phyloP scores from a whole-genome alignment of 805 yeast species.

The Metschnikowia cubensis region DNA sequence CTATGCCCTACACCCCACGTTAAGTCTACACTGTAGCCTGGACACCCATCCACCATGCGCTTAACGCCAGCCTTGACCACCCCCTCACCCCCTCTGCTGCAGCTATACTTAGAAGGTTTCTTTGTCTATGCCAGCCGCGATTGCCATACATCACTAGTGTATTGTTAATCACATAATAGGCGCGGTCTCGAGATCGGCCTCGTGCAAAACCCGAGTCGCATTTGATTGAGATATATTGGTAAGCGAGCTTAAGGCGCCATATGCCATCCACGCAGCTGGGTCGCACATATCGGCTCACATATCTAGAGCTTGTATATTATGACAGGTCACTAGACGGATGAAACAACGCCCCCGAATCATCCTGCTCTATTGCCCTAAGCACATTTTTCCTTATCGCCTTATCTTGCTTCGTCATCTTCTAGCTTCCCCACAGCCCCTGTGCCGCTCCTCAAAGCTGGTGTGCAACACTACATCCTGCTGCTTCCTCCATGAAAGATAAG shows the following conservation, averaged over 20 bases:
- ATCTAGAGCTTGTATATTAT: not conserved
- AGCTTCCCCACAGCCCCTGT: no score
- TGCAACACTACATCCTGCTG: not conserved
- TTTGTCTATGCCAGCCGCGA: no score
- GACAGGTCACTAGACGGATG: not conserved
- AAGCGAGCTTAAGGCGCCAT: not conserved
- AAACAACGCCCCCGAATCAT: not conserved
- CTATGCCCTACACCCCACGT: no score
- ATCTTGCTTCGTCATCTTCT: no score
- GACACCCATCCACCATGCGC: no score
- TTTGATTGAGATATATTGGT: not conserved
- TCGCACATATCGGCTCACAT: constrained; percentile 4
- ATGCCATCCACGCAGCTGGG: not conserved
- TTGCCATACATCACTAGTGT: no score
- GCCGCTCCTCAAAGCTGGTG: not conserved
- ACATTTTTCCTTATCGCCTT: not conserved
- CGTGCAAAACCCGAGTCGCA: constrained; percentile 4
- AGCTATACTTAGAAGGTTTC: no score
- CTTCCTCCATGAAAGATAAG: constrained; percentile 5
- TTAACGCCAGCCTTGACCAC: no score
- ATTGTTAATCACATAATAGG: not conserved
- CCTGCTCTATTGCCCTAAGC: no score
- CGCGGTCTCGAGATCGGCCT: not conserved
- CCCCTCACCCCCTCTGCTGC: no score
- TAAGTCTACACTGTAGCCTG: no score